Conservation (phyloP, 805 yeast genomes). For the Suhomyces pyralidae region DNA sequence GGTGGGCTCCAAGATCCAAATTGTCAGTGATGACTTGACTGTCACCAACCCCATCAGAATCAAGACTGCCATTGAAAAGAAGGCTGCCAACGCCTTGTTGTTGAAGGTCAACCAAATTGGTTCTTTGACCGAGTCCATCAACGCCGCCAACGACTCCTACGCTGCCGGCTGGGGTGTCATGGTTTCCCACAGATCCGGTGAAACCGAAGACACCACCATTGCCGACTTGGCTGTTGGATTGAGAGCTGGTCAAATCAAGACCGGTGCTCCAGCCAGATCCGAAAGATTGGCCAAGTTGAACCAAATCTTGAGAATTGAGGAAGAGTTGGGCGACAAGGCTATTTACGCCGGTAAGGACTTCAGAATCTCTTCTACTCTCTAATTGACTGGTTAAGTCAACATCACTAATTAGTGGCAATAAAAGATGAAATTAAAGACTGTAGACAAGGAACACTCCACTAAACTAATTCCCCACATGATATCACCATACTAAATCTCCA, state of each 20-base stretch:
- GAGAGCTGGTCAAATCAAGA: slow-evolving; percentile 98
- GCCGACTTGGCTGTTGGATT: slow-evolving; percentile 98
- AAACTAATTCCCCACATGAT: too few relatives aligned
- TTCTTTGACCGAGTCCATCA: slow-evolving; percentile 90
- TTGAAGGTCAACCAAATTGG: slow-evolving; percentile 99
- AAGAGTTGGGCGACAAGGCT: slow-evolving; percentile 97
- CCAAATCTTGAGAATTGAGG: slow-evolving; percentile 98
- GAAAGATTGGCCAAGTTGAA: slow-evolving; percentile 99
- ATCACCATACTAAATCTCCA: too few relatives aligned
- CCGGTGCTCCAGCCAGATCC: slow-evolving; percentile 99
- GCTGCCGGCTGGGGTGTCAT: slow-evolving; percentile 99
- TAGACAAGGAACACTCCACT: too few relatives aligned
- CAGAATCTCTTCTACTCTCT: slow-evolving; percentile 53
- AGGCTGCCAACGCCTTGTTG: slow-evolving; percentile 90
- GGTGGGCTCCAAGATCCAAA: slow-evolving; percentile 70
- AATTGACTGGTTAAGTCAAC: slow-evolving; percentile 13
- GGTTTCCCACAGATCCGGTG: slow-evolving; percentile 99
- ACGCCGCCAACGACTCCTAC: slow-evolving; percentile 94
- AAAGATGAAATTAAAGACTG: too few relatives aligned
- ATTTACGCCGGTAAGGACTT: slow-evolving; percentile 90
- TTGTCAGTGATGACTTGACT: slow-evolving; percentile 97
- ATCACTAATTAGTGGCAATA: too few relatives aligned
- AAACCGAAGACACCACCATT: slow-evolving; percentile 97
- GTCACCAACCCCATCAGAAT: slow-evolving; percentile 97
- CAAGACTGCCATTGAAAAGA: slow-evolving; percentile 93